Percentiles rank a stretch among this genome's conserved stretches.
Evolutionary conservation across 192 early-diverging fungal genomes (phyloP).

Genomic region (Globomyces pollinis-pini): DNA sequence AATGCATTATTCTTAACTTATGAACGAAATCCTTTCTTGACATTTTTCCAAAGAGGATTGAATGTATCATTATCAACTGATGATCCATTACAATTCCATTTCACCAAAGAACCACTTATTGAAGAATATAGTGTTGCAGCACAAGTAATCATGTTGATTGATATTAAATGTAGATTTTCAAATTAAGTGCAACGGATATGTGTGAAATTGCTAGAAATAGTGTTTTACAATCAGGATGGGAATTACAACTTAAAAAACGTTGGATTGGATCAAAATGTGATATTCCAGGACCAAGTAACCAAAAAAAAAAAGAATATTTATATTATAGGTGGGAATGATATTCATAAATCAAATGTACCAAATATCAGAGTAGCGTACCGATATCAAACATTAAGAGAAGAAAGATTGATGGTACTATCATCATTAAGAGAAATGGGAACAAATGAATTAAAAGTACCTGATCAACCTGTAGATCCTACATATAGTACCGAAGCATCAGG

Average conservation of each 20-base stretch:
- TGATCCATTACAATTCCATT: conserved; percentile 95
- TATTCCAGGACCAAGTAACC: too few species aligned
- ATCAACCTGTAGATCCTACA: not conserved
- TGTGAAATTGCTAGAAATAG: conserved; percentile 91
- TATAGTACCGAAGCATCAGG: not conserved
- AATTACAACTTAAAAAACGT: conserved; percentile 76
- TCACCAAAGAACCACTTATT: conserved; percentile 92
- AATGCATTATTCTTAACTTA: conserved; percentile 91
- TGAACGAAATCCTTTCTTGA: conserved; percentile 84
- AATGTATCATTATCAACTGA: conserved; percentile 92
- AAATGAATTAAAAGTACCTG: not conserved
- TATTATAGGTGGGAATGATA: conserved; percentile 67
- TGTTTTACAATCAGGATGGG: conserved; percentile 84
- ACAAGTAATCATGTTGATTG: conserved; percentile 45
- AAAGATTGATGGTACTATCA: conserved; percentile 52
- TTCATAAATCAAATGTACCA: conserved; percentile 89
- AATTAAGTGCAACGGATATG: conserved; percentile 84
- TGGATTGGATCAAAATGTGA: conserved; percentile 80
- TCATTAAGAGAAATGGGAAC: conserved; percentile 15
- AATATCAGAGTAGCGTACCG: conserved; percentile 77
- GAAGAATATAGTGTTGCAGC: conserved; percentile 94
- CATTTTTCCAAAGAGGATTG: conserved; percentile 88
- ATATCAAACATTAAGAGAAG: conserved; percentile 78
- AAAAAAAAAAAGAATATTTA: too few species aligned
- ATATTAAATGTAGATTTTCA: conserved; percentile 85